Base-by-base conservation (phyloP, 768 basidiomycete genomes). In the Aureoboletus auriporus region DNA sequence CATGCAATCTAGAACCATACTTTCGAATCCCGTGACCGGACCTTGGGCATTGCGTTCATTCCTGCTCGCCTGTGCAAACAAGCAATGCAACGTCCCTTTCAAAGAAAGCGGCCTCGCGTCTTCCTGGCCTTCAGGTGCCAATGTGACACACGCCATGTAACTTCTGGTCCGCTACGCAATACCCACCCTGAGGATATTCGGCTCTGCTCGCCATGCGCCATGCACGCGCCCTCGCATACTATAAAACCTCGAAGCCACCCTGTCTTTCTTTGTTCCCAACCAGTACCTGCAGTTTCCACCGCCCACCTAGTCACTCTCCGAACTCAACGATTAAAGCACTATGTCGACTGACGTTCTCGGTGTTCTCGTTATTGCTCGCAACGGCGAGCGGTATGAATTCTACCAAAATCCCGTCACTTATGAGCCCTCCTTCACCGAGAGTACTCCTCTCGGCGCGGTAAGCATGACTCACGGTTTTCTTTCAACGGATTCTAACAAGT, bases 371-470 rank as follows among this genome's bases (percentile, higher is more conserved):
- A 72, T 90, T 61, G 82, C 83, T 50, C 83, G 88, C 64, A 89
- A 89, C 63, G 88, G 88, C 50, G 87, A 88, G 68, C 80, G 86
- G 54, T 68, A 65, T 58, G 79, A 76, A 60, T 84, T 75, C 66
- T 78, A 77, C 70, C 88, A 90, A 67, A 77, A 89, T 63, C 86
- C 88, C 20, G 65, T 70, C 58, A 84, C 77, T 30, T 89, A 89
- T 62, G 69, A 78, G 52, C 74, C 76, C 39, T 71, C 75, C 28
- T 75, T 76, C 61, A 80, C 85, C 8, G 79, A 81, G 70, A 84
- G 83, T 42, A 89, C 86, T 36, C 83, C 87, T 55, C 79, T 88
- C 54, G 86, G 86, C 48, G 83, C 84, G 69, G 85, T 84, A 61
- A 54, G 76, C 63, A 45, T 23, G 30, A 4, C 14, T 29, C 20